These are phyloP conservation scores for Celoporthe dispersa DNA, from an alignment of 2,329 filamentous ascomycete genomes.

Conservation along the genomic window DNA sequence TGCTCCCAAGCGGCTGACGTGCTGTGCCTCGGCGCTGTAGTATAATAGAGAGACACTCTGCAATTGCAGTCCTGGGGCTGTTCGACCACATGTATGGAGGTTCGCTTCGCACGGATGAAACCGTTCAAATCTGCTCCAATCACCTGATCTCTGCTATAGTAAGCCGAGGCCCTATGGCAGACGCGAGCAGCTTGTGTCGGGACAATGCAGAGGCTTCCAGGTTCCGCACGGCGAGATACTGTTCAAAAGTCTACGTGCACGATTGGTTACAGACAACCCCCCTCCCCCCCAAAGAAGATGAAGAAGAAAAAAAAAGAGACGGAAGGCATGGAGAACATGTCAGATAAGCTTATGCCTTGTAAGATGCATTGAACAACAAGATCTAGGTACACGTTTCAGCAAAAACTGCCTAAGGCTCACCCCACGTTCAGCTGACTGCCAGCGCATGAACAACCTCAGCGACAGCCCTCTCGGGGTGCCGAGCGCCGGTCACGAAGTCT, in stretches of 20 bases:
- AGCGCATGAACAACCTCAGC: not conserved
- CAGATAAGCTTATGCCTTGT: not conserved
- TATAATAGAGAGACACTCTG: too few species aligned
- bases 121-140: too few species aligned
- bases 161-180: too few species aligned
- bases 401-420: not conserved
- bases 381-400: not conserved
- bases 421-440: not conserved
- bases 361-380: not conserved
- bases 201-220: not conserved
- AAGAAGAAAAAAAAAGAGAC: not conserved
- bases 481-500: not conserved
- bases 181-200: not conserved
- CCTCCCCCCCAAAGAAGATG: too few species aligned
- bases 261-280: not conserved
- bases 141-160: too few species aligned
- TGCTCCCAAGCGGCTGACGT: not conserved
- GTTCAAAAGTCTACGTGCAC: not conserved
- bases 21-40: too few species aligned
- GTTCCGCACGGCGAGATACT: not conserved
- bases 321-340: not conserved
- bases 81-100: too few species aligned
- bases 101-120: too few species aligned
- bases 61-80: too few species aligned
- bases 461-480: not conserved